phyloP scores from a whole-genome alignment of 306 rosid species.

The Alnus rubra region DNA sequence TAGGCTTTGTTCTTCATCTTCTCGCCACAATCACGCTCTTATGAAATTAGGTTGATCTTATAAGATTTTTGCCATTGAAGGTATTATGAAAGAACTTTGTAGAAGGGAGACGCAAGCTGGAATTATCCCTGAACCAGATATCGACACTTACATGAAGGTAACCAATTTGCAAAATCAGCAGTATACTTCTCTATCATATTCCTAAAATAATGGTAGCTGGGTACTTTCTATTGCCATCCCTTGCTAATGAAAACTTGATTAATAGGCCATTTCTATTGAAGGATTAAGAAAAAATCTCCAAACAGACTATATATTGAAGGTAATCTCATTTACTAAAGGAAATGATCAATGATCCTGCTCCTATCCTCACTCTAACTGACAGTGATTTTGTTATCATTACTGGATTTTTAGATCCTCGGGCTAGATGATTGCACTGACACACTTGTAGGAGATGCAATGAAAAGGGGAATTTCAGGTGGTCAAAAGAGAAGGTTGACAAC shows the following conservation, averaged over 20 bases:
- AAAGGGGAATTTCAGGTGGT: conserved; percentile 66
- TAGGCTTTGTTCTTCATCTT: not conserved
- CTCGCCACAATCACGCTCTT: not conserved
- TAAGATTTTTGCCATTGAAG: conserved; percentile 5
- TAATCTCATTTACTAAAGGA: conserved; percentile 9
- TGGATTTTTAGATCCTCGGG: conserved; percentile 42
- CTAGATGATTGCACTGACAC: conserved; percentile 60
- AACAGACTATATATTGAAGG: conserved; percentile 60
- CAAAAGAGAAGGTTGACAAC: conserved; percentile 65
- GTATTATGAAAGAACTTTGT: conserved; percentile 28
- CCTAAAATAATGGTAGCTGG: not conserved
- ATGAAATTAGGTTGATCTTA: not conserved
- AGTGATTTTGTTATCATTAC: not conserved
- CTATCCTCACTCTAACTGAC: not conserved
- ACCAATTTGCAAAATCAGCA: not conserved
- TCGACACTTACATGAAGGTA: conserved; percentile 34
- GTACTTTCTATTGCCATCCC: not conserved
- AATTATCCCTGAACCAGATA: conserved; percentile 31
- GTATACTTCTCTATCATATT: not conserved
- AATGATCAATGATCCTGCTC: not conserved
- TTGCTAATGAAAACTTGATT: conserved; percentile 15
- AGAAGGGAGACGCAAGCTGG: conserved; percentile 34
- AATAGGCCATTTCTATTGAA: conserved; percentile 57
- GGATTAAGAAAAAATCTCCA: conserved; percentile 43
- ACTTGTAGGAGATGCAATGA: conserved; percentile 51